phyloP scores from a whole-genome alignment of 140 eudicot genomes.

The Stevia rebaudiana region DNA sequence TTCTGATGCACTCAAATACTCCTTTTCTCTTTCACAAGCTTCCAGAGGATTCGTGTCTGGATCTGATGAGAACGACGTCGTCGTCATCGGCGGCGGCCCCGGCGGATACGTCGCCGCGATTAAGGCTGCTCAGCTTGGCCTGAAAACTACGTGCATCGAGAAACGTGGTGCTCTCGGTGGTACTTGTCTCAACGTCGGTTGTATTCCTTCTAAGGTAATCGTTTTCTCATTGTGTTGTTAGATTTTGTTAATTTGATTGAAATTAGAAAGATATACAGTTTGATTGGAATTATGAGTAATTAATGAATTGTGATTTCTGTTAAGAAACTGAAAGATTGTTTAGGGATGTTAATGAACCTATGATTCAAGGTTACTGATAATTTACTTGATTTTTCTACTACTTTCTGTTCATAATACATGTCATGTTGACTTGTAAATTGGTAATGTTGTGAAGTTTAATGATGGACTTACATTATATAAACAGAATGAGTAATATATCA shows the following conservation, averaged over 20 bases:
- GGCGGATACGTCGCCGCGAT: slow-evolving; percentile 12
- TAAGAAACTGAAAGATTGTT: neutral
- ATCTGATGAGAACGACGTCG: slow-evolving; percentile 12
- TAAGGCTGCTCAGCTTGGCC: slow-evolving; percentile 10
- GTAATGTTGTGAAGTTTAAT: no score
- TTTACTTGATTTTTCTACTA: no score
- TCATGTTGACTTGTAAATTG: no score
- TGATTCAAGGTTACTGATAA: neutral
- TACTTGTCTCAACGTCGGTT: slow-evolving; percentile 5
- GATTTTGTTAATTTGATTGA: neutral
- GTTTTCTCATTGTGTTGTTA: neutral
- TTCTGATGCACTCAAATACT: neutral
- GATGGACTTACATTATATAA: no score
- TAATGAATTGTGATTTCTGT: no score
- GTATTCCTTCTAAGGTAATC: slow-evolving; percentile 4
- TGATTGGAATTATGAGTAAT: no score
- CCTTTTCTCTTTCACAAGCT: neutral
- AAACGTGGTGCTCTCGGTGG: slow-evolving; percentile 10
- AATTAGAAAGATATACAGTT: no score
- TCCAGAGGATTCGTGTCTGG: slow-evolving; percentile 7
- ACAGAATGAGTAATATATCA: neutral
- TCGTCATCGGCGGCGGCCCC: slow-evolving; percentile 10
- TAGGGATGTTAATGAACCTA: neutral
- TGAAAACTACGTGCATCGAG: slow-evolving; percentile 6
- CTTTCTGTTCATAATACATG: no score